phyloP scores from a whole-genome alignment of 345 rosid species.

The Trapa bicornis region DNA sequence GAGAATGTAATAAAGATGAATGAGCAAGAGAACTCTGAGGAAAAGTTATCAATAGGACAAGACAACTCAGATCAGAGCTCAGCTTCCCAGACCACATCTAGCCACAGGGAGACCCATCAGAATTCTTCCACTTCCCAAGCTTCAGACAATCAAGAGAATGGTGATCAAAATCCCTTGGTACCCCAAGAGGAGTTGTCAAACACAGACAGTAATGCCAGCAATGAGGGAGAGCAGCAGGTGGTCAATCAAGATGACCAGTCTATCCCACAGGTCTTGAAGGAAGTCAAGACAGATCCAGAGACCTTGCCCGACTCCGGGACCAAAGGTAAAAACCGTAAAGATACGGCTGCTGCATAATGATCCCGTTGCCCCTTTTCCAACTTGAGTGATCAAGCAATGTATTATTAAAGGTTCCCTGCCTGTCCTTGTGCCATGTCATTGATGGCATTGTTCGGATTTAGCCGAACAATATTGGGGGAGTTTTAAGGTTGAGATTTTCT shows the following conservation, averaged over 20 bases:
- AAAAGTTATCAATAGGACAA: background rate
- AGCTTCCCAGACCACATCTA: background rate
- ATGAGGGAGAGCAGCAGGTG: conserved; percentile 18
- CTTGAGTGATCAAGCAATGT: background rate
- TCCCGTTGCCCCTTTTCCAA: background rate
- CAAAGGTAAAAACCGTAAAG: conserved; percentile 19
- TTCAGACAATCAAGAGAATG: background rate
- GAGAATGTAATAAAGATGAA: background rate
- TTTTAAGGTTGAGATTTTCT: too few relatives aligned
- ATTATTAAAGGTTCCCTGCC: background rate
- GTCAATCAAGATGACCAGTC: conserved; percentile 19
- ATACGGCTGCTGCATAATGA: conserved; percentile 39
- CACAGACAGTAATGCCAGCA: conserved; percentile 12
- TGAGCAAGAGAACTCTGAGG: conserved; percentile 9
- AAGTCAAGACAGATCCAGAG: conserved; percentile 32
- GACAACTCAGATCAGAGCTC: background rate
- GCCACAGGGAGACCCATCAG: conserved; percentile 16
- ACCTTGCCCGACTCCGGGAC: conserved; percentile 37
- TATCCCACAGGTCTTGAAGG: conserved; percentile 35
- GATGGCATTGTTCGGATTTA: too few relatives aligned
- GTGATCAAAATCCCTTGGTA: background rate
- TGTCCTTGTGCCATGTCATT: background rate
- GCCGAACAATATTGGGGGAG: too few relatives aligned
- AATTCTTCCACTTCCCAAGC: background rate
- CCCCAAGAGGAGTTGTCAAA: conserved; percentile 2